A percentile compares a stretch with the other conserved stretches of the same genome.
Conservation (phyloP, 768 basidiomycete species). For the Hebeloma cylindrosporum region DNA sequence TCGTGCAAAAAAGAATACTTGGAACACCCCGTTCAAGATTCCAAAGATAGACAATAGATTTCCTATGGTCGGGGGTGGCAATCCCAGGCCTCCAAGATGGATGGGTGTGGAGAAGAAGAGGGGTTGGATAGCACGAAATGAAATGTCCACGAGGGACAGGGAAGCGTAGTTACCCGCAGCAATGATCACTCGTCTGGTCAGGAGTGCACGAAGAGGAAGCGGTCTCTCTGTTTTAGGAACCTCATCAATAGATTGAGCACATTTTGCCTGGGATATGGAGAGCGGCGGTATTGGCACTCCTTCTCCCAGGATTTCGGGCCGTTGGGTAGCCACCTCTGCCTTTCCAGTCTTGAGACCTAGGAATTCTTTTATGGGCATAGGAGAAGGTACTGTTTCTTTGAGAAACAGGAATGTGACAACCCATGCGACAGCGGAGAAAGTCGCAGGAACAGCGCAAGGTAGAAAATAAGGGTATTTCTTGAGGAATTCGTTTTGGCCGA, state of each 20-base stretch:
- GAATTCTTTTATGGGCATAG: conserved; percentile 24
- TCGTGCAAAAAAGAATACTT: conserved; percentile 65
- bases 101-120: conserved; percentile 74
- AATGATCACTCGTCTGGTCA: conserved; percentile 56
- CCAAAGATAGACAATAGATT: conserved; percentile 62
- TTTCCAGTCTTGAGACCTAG: conserved; percentile 23
- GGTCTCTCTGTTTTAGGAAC: conserved; percentile 35
- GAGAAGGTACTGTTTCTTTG: conserved; percentile 44
- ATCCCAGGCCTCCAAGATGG: conserved; percentile 65
- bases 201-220: conserved; percentile 48
- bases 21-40: conserved; percentile 61
- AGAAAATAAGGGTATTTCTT: conserved; percentile 64
- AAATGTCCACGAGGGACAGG: conserved; percentile 66
- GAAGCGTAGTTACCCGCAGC: conserved; percentile 65
- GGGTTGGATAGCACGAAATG: conserved; percentile 65
- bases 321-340: neutral
- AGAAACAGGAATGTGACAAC: conserved; percentile 52
- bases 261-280: no score
- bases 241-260: conserved; percentile 3
- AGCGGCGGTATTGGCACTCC: conserved; percentile 1
- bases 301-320: conserved; percentile 4
- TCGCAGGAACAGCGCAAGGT: conserved; percentile 66
- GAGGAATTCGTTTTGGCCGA: conserved; percentile 48
- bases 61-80: conserved; percentile 67
- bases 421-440: conserved; percentile 55